Base-by-base conservation (phyloP, 768 basidiomycete genomes). In the Boletus rufocinnamomeus region DNA sequence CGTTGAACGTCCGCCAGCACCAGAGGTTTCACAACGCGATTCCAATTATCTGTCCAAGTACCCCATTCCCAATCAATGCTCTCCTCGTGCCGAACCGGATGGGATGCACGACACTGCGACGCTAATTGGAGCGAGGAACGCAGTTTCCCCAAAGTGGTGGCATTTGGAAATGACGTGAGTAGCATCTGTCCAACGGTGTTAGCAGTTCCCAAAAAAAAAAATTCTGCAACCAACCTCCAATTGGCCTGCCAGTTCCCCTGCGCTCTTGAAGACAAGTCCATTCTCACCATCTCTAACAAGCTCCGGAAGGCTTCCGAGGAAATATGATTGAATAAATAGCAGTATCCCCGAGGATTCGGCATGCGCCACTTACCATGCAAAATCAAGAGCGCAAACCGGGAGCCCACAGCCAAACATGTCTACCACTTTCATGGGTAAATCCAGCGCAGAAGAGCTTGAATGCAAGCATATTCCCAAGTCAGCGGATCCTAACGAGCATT, bases 381-480 rank as follows among this genome's bases (percentile, higher is more conserved):
- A 99, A 50, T 87, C 80, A 4, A 94, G 80, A 0, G 97, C 95
- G 60, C 95, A 90, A 9, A 98, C 97, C 0, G 96, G 96, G 56
- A 98, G 78, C 6, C 89, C 89, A 65, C 95, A 98, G 5, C 97
- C 97, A 76, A 98, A 98, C 96, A 98, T 98, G 72, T 99, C 97
- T 8, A 99, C 94, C 6, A 99, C 86, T 73, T 99, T 99, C 97
- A 99, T 99, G 3, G 97, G 97, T 54, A 99, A 77, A 74, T 99
- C 97, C 56, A 95, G 75, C 2, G 84, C 89, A 2, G 93, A 95
- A 0, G 93, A 93, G 71, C 93, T 95, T 6, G 86, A 84, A 75
- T 99, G 97, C 50, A 99, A 75, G 60, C 86, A 94, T 57, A 98
- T 82, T 3, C 97, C 97, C 41, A 99, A 66, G 72, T 99, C 95